Conservation (phyloP, 768 basidiomycete species). For the Suillus luteus region DNA sequence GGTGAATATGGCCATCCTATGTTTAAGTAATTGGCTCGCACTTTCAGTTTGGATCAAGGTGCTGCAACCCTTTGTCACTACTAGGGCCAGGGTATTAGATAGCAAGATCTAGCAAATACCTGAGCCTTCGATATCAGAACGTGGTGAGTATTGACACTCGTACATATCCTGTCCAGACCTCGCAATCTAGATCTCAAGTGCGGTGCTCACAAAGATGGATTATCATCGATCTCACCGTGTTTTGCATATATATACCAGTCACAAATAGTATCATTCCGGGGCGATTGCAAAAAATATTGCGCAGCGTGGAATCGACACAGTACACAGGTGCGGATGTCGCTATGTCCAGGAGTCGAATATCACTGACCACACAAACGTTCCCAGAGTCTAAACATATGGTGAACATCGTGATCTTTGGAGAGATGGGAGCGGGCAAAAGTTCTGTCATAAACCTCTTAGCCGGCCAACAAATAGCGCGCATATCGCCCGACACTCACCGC, state of each 20-base stretch:
- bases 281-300: not conserved
- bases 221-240: not conserved
- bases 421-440: conserved; percentile 40
- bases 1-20: not conserved
- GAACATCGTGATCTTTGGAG: conserved; percentile 48
- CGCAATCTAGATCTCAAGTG: not conserved
- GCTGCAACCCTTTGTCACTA: not conserved
- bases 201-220: not conserved
- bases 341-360: not conserved
- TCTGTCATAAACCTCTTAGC: conserved; percentile 37
- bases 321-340: not conserved
- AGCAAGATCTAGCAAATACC: not conserved
- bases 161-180: not conserved
- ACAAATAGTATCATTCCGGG: not conserved
- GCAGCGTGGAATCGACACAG: not conserved
- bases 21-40: not conserved
- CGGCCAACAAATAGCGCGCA: conserved; percentile 24
- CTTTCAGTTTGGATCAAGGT: not conserved
- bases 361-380: not conserved
- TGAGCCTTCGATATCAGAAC: not conserved
- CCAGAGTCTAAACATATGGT: conserved; percentile 5
- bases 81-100: not conserved
- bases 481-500: conserved; percentile 33
- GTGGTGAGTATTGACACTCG: not conserved
- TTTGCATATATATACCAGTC: not conserved